Percentiles rank a stretch among this genome's conserved stretches.
Conservation (phyloP, 1,284 basidiomycete genomes). For the Pseudozyma pruni region DNA sequence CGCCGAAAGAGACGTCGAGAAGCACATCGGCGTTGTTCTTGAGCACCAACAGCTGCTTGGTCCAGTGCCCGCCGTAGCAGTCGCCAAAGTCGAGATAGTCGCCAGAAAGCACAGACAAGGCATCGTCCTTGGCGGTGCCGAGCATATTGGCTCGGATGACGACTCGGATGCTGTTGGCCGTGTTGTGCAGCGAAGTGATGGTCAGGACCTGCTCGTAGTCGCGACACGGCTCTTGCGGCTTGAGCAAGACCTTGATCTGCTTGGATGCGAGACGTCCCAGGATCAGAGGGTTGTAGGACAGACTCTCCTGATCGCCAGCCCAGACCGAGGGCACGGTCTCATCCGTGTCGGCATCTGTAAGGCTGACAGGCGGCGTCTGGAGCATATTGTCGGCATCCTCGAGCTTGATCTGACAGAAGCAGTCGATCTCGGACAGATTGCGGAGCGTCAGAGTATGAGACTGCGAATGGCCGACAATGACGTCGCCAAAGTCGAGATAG, state of each 20-base stretch:
- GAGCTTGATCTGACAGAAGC: constrained; percentile 60
- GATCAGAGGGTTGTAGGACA: constrained; percentile 29
- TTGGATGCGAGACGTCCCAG: constrained; percentile 33
- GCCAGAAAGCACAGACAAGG: constrained; percentile 69
- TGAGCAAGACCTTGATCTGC: constrained; percentile 45
- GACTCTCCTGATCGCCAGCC: constrained; percentile 40
- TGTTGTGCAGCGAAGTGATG: constrained; percentile 60
- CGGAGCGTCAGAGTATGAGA: constrained; percentile 47
- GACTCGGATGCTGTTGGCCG: constrained; percentile 56
- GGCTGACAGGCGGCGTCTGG: constrained; percentile 42
- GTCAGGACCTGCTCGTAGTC: constrained; percentile 65
- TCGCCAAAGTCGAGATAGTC: constrained; percentile 70
- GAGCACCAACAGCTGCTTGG: constrained; percentile 69
- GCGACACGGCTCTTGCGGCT: constrained; percentile 52
- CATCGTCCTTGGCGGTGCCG: constrained; percentile 67
- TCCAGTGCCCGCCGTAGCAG: constrained; percentile 70
- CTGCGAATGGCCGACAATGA: constrained; percentile 59
- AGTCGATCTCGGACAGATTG: constrained; percentile 62
- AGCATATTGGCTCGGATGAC: constrained; percentile 65
- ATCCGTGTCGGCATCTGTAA: constrained; percentile 35
- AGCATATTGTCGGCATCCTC: constrained; percentile 63
- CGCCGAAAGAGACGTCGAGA: constrained; percentile 70
- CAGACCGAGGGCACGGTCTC: constrained; percentile 40
- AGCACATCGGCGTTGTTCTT: constrained; percentile 70
- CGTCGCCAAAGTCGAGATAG: constrained; percentile 63